Evolutionary conservation across 768 basidiomycete genomes (phyloP), one percentile per base, ranked within the genome.

Genomic region (Suillus placidus): DNA sequence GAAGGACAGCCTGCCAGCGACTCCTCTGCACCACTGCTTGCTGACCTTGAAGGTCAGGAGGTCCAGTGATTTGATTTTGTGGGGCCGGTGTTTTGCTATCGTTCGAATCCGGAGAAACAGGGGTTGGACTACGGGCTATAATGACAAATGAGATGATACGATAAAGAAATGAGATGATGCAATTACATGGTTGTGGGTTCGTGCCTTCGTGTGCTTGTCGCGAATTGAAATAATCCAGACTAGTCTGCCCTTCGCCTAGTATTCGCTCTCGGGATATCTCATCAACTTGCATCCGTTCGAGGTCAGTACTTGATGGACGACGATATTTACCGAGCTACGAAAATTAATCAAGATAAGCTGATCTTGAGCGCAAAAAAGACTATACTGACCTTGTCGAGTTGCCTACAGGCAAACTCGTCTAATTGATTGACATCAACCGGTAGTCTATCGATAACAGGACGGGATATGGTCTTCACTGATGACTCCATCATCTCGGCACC

Each of bases 401-500:
- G 93, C 65, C 93, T 84, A 73, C 92, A 93, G 2, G 94, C 94
- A 76, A 95, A 95, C 66, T 93, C 93, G 67, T 95, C 94, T 16
- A 95, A 78, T 71, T 88, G 87, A 66, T 84, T 86, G 34, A 91
- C 88, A 65, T 83, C 84, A 57, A 92, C 89, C 12, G 92, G 91
- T 0, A 95, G 81, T 34, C 90, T 85, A 64, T 91, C 86, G 60
- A 94, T 90, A 57, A 94, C 93, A 34, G 93, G 93, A 20, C 88
- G 83, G 34, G 92, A 92, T 47, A 95, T 88, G 20, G 88, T 84
- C 75, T 90, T 91, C 45, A 95, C 88, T 63, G 90, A 89, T 4
- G 88, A 91, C 76, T 94, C 94, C 79, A 94, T 85, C 85, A 94
- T 90, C 76, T 91, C 90, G 20, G 91, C 93, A 58, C 94, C 92